Evolutionary conservation across 1,139 yeast species (phyloP).

Genomic region (Yamadazyma atlantica): DNA sequence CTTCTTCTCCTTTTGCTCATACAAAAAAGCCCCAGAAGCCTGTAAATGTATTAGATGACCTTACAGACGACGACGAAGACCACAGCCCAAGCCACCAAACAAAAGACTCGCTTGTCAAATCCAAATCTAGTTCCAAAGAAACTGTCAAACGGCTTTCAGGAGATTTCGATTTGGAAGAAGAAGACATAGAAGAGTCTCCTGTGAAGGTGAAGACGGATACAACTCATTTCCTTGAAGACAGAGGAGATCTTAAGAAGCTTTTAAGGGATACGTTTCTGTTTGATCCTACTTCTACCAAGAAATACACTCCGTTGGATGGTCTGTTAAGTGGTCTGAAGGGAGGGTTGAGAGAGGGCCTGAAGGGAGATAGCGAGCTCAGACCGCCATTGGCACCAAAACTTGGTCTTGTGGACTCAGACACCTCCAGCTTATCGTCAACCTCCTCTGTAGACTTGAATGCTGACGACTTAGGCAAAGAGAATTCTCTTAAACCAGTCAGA

Average conservation of each 20-base stretch:
- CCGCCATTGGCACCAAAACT: neutral
- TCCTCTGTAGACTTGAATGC: conserved; percentile 13
- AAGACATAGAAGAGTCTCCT: conserved; percentile 47
- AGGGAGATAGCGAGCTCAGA: neutral
- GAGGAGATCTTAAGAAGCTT: conserved; percentile 17
- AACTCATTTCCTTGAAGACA: conserved; percentile 5
- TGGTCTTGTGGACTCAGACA: neutral
- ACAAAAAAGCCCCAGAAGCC: conserved; percentile 7
- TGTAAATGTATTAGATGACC: conserved; percentile 21
- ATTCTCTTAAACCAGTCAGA: conserved; percentile 1
- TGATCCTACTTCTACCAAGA: conserved; percentile 7
- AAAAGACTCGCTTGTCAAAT: neutral
- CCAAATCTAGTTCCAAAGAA: conserved; percentile 1
- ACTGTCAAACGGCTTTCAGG: conserved; percentile 1
- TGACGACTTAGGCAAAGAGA: conserved; percentile 9
- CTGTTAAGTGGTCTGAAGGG: no score
- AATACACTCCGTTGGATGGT: conserved; percentile 1
- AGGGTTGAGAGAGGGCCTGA: neutral
- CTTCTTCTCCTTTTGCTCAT: conserved; percentile 25
- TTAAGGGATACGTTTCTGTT: conserved; percentile 32
- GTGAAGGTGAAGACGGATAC: conserved; percentile 18
- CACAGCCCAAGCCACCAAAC: neutral
- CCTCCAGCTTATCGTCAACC: conserved; percentile 3
- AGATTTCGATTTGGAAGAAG: conserved; percentile 23
- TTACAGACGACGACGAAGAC: conserved; percentile 21